Evolutionary conservation across 139 green algal genomes (phyloP).

Genomic region (Picochlorum sp.): DNA sequence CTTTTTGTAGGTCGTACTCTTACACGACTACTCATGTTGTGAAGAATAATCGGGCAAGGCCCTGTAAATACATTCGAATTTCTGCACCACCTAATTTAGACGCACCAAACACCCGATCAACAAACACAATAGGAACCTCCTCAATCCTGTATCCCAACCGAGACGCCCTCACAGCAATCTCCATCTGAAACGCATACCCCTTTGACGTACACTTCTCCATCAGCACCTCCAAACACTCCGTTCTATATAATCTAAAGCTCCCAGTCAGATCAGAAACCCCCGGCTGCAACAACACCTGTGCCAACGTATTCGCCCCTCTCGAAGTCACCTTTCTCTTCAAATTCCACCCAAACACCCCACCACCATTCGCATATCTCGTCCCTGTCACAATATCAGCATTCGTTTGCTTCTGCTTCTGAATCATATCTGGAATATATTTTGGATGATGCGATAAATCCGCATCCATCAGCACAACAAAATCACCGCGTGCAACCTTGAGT

Average conservation of each 20-base stretch:
- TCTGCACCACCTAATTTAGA: constrained; percentile 89
- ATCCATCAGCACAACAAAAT: constrained; percentile 93
- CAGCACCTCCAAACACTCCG: constrained; percentile 39
- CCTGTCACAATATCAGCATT: constrained; percentile 79
- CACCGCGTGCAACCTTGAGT: constrained; percentile 50
- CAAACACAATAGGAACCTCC: constrained; percentile 97
- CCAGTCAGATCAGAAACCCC: constrained; percentile 82
- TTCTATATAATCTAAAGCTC: constrained; percentile 83
- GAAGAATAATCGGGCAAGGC: constrained; percentile 76
- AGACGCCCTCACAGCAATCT: constrained; percentile 83
- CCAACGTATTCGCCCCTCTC: constrained; percentile 85
- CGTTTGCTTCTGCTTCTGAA: constrained; percentile 46
- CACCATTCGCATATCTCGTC: constrained; percentile 68
- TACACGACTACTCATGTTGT: constrained; percentile 47
- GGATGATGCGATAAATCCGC: constrained; percentile 93
- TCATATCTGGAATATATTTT: constrained; percentile 63
- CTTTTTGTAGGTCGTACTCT: background rate
- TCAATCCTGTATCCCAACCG: constrained; percentile 42
- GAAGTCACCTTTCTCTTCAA: constrained; percentile 80
- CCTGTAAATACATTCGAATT: constrained; percentile 76
- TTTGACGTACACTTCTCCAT: constrained; percentile 32
- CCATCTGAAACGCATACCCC: constrained; percentile 95
- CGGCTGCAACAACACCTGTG: constrained; percentile 64
- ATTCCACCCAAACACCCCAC: constrained; percentile 88
- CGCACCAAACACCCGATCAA: constrained; percentile 87